These are phyloP conservation scores for Cytospora paraplurivora DNA, from an alignment of 2,329 filamentous ascomycete genomes.

Conservation along the genomic window DNA sequence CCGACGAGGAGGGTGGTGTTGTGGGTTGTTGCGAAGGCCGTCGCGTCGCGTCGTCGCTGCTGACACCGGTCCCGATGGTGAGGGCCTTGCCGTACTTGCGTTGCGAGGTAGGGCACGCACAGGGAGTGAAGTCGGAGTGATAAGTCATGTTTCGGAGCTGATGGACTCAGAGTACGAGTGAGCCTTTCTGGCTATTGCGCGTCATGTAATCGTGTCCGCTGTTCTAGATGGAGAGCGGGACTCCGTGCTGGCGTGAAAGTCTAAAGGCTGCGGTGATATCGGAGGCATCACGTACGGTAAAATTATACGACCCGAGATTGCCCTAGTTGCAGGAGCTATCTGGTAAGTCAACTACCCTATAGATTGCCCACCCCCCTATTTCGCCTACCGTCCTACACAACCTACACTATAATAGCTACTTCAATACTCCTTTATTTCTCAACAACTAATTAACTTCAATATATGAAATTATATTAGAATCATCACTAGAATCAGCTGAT, in stretches of 20 bases:
- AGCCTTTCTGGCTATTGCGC: conserved; percentile 36
- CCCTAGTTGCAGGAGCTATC: conserved; percentile 35
- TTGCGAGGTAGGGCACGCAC: conserved; percentile 30
- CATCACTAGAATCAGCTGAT: too few species aligned
- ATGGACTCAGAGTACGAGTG: conserved; percentile 37
- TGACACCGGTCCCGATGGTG: conserved; percentile 37
- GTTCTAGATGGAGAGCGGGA: conserved; percentile 38
- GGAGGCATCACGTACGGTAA: conserved; percentile 30
- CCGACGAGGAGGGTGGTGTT: conserved; percentile 35
- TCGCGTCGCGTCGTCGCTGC: conserved; percentile 35
- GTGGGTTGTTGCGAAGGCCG: conserved; percentile 35
- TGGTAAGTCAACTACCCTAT: neutral
- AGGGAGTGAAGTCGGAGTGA: conserved; percentile 31
- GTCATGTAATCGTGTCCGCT: conserved; percentile 40
- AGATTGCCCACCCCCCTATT: too few species aligned
- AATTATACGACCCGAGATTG: conserved; percentile 33
- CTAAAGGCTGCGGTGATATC: conserved; percentile 31
- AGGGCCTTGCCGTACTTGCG: conserved; percentile 30
- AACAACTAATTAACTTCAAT: too few species aligned
- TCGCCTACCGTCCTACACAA: too few species aligned
- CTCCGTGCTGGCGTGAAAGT: conserved; percentile 32
- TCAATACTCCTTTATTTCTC: too few species aligned
- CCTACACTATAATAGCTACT: too few species aligned
- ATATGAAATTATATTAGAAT: too few species aligned
- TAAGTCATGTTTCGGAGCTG: conserved; percentile 33